Evolutionary conservation across 306 rosid species (phyloP).

Genomic region (Cucurbita pepo): DNA sequence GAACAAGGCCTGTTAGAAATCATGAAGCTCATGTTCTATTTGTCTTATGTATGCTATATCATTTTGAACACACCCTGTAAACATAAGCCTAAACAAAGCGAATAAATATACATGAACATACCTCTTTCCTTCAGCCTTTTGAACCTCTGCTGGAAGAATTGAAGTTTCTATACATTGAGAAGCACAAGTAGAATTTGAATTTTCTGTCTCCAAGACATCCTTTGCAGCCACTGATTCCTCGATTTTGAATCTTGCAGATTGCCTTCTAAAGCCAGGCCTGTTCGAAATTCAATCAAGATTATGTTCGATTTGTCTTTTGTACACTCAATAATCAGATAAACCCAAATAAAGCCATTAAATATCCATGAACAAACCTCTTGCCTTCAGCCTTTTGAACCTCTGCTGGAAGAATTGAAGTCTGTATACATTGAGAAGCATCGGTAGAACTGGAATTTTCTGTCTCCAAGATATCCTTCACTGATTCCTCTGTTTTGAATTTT

Average conservation of each 20-base stretch:
- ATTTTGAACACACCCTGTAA: conserved; percentile 7
- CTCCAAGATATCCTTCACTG: conserved; percentile 27
- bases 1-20: conserved; percentile 23
- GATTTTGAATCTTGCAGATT: conserved; percentile 23
- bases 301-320: conserved; percentile 3
- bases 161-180: conserved; percentile 11
- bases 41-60: conserved; percentile 7
- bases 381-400: conserved; percentile 4
- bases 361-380: conserved; percentile 37
- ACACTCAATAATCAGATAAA: conserved; percentile 7
- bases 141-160: not conserved
- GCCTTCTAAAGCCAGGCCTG: conserved; percentile 39
- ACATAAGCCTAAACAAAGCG: conserved; percentile 10
- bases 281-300: conserved; percentile 6
- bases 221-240: conserved; percentile 24
- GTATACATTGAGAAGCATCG: conserved; percentile 1
- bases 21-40: conserved; percentile 3
- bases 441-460: not conserved
- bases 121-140: conserved; percentile 29
- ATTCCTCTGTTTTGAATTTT: conserved; percentile 21
- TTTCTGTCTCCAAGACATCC: conserved; percentile 23
- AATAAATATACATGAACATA: conserved; percentile 14
- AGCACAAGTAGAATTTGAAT: not conserved
- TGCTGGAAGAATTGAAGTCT: conserved; percentile 9
- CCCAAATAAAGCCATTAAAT: conserved; percentile 8